phyloP scores from a whole-genome alignment of 768 basidiomycete species.

The Lentinus brumalis region DNA sequence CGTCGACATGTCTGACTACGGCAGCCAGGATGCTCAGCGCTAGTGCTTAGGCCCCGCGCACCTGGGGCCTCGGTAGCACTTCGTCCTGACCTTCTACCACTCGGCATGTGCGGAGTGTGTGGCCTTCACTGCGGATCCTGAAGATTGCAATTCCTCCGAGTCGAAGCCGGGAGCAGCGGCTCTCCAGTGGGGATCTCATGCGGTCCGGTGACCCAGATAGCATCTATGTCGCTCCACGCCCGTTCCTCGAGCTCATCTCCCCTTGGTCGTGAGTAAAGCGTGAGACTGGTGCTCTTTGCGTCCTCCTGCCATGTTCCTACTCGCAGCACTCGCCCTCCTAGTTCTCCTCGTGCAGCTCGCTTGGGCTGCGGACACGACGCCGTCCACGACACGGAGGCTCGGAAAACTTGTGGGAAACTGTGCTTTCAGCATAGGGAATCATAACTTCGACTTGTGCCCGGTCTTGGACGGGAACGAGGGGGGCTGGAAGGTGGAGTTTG shows the following conservation, averaged over 20 bases:
- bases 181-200: conserved; percentile 8
- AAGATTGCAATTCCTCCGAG: not conserved
- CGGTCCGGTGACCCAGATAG: conserved; percentile 23
- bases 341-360: conserved; percentile 2
- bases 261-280: not conserved
- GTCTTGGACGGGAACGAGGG: conserved; percentile 25
- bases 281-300: not conserved
- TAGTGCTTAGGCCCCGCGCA: too few relatives aligned
- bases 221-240: conserved; percentile 14
- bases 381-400: conserved; percentile 1
- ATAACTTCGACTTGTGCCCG: conserved; percentile 33
- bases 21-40: too few relatives aligned
- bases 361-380: not conserved
- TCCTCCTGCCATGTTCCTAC: conserved; percentile 13
- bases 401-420: conserved; percentile 25
- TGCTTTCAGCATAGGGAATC: conserved; percentile 25
- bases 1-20: too few relatives aligned
- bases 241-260: conserved; percentile 1
- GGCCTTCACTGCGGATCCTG: not conserved
- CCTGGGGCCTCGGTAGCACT: too few relatives aligned
- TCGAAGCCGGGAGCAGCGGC: conserved; percentile 6
- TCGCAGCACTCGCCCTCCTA: conserved; percentile 11
- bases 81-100: too few relatives aligned
- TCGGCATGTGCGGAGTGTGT: not conserved
- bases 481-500: conserved; percentile 20